Conservation (phyloP, 75 land plant genomes). For the Picea sitchensis region DNA sequence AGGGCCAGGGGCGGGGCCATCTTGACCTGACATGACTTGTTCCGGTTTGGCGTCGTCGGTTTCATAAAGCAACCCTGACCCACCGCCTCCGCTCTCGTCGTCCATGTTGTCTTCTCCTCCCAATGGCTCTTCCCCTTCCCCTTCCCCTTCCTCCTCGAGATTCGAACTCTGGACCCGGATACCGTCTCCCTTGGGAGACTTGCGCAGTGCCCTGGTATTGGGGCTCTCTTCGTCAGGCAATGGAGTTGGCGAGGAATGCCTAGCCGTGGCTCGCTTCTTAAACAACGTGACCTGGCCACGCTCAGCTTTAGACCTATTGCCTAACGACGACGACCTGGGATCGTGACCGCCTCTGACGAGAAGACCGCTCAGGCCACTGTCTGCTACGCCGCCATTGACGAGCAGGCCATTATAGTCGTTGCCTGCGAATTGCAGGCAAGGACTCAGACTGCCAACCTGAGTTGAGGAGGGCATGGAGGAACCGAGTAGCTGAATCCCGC, state of each 20-base stretch:
- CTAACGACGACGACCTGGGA: too few relatives aligned
- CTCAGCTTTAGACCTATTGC: too few relatives aligned
- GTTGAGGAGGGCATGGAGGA: neutral
- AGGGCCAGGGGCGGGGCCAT: neutral
- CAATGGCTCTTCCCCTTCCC: neutral
- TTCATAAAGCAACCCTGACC: constrained; percentile 61
- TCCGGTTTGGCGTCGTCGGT: constrained; percentile 47
- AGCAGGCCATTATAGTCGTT: neutral
- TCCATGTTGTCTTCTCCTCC: constrained; percentile 48
- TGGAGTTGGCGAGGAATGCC: constrained; percentile 16
- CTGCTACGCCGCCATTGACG: neutral
- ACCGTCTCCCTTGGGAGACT: neutral
- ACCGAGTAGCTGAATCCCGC: neutral
- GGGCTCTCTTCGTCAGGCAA: constrained; percentile 5
- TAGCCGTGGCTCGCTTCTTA: constrained; percentile 75
- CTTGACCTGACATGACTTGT: neutral
- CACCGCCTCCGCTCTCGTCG: constrained; percentile 53
- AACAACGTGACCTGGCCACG: constrained; percentile 67
- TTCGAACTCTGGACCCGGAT: neutral
- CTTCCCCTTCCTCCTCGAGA: too few relatives aligned
- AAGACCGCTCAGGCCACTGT: neutral
- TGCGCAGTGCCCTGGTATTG: neutral
- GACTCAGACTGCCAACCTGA: neutral
- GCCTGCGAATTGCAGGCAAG: neutral
- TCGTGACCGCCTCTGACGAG: neutral